Evolutionary conservation across 352 stramenopile genomes (phyloP).

Genomic region (Phytophthora syringae): DNA sequence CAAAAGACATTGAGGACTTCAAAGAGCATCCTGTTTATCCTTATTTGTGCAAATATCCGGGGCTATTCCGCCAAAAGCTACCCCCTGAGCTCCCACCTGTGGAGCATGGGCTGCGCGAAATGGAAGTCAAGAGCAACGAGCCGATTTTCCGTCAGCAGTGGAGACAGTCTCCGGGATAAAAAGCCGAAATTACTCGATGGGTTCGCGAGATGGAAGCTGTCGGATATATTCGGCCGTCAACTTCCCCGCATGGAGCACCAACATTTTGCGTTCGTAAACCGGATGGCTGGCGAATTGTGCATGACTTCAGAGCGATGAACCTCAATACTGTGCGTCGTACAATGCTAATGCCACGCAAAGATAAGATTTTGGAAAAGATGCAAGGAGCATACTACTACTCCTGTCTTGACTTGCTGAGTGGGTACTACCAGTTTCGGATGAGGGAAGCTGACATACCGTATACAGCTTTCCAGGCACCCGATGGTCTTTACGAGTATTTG

Average conservation of each 20-base stretch:
- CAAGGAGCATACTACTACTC: slow-evolving; percentile 20
- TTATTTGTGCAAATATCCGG: slow-evolving; percentile 4
- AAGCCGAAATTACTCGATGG: background rate
- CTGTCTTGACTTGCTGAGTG: slow-evolving; percentile 16
- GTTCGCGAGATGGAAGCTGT: background rate
- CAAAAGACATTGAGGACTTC: too few relatives aligned
- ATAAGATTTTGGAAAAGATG: slow-evolving; percentile 29
- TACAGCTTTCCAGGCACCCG: slow-evolving; percentile 13
- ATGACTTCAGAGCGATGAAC: slow-evolving; percentile 30
- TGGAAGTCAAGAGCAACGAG: background rate
- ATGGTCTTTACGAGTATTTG: slow-evolving; percentile 29
- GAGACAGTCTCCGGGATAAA: background rate
- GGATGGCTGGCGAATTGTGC: slow-evolving; percentile 38
- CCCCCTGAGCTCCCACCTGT: slow-evolving; percentile 4
- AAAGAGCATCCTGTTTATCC: too few relatives aligned
- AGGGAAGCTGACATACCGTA: slow-evolving; percentile 20
- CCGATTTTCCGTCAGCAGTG: slow-evolving; percentile 17
- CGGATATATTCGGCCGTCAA: slow-evolving; percentile 2
- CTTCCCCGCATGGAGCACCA: background rate
- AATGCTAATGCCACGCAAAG: slow-evolving; percentile 23
- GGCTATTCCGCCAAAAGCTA: slow-evolving; percentile 2
- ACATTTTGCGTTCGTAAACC: slow-evolving; percentile 34
- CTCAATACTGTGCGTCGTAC: slow-evolving; percentile 1
- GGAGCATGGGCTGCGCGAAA: slow-evolving; percentile 13
- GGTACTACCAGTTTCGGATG: slow-evolving; percentile 36